These are phyloP conservation scores for Fusarium odoratissimum DNA, from an alignment of 2,329 filamentous ascomycete species.

Conservation along the genomic window DNA sequence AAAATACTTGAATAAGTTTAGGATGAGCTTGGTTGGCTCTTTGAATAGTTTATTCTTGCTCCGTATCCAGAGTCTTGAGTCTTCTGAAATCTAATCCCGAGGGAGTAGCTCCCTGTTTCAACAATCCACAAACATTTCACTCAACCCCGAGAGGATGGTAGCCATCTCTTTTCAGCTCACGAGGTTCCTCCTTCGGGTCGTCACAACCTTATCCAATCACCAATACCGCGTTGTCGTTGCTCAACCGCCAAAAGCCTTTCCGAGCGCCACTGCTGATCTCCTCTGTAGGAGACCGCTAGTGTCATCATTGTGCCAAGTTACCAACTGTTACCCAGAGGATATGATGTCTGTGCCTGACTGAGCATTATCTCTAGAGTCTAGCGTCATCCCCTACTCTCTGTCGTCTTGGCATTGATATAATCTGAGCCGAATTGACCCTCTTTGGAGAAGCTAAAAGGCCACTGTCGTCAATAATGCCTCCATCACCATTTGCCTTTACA, in stretches of 20 bases:
- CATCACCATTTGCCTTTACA: background rate
- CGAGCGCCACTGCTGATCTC: slow-evolving; percentile 37
- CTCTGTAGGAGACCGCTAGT: slow-evolving; percentile 30
- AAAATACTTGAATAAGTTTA: background rate
- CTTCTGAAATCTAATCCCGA: background rate
- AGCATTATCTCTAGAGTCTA: background rate
- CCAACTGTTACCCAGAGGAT: background rate
- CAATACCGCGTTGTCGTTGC: background rate
- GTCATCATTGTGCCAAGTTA: slow-evolving; percentile 22
- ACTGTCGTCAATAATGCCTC: slow-evolving; percentile 2
- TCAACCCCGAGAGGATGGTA: background rate
- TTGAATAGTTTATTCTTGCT: background rate
- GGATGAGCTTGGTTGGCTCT: background rate
- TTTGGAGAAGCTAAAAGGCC: slow-evolving; percentile 1
- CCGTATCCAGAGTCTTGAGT: background rate
- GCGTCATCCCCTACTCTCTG: slow-evolving; percentile 2
- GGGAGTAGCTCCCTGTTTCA: background rate
- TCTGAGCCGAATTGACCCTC: slow-evolving; percentile 1
- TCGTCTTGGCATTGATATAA: slow-evolving; percentile 9
- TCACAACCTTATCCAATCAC: background rate
- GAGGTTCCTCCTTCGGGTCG: background rate
- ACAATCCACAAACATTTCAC: background rate
- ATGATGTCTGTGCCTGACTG: slow-evolving; percentile 13
- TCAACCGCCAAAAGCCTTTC: slow-evolving; percentile 16
- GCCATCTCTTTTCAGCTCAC: slow-evolving; percentile 21